phyloP scores from a whole-genome alignment of 768 basidiomycete species.

The Tricholoma hemisulphureum region DNA sequence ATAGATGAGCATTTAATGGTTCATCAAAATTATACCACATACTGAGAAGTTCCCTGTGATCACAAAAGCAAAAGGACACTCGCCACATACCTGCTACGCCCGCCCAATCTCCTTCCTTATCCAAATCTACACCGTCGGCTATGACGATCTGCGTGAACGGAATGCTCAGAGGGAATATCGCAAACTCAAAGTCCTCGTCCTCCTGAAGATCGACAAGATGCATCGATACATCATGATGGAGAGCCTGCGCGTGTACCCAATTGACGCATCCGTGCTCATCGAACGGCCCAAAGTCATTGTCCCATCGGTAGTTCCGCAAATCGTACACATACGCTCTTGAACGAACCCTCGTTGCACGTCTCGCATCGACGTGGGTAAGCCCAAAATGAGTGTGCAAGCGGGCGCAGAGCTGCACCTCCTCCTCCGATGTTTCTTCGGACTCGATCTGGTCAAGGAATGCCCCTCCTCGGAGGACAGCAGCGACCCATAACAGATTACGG shows the following conservation, averaged over 20 bases:
- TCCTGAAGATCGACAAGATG: conserved; percentile 43
- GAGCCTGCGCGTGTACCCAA: conserved; percentile 57
- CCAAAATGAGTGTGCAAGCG: conserved; percentile 59
- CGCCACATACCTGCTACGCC: conserved; percentile 60
- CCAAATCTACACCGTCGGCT: conserved; percentile 36
- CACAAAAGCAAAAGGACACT: conserved; percentile 65
- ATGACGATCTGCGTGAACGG: conserved; percentile 53
- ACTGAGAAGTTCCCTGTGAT: conserved; percentile 67
- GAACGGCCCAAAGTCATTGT: conserved; percentile 59
- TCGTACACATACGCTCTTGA: conserved; percentile 62
- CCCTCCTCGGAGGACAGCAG: conserved; percentile 39
- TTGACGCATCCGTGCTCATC: conserved; percentile 47
- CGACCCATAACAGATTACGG: conserved; percentile 52
- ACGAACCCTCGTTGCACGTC: conserved; percentile 27
- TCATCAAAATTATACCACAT: conserved; percentile 22
- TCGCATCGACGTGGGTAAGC: conserved; percentile 46
- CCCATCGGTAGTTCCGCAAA: conserved; percentile 51
- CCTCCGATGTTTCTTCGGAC: conserved; percentile 17
- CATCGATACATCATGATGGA: conserved; percentile 57
- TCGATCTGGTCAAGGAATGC: conserved; percentile 42
- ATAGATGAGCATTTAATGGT: background rate
- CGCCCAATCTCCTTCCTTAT: conserved; percentile 51
- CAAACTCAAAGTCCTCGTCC: conserved; percentile 32
- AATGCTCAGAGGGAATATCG: conserved; percentile 49
- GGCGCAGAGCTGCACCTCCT: conserved; percentile 47